phyloP scores from a whole-genome alignment of 352 stramenopile genomes.

The Phytophthora ohioensis region DNA sequence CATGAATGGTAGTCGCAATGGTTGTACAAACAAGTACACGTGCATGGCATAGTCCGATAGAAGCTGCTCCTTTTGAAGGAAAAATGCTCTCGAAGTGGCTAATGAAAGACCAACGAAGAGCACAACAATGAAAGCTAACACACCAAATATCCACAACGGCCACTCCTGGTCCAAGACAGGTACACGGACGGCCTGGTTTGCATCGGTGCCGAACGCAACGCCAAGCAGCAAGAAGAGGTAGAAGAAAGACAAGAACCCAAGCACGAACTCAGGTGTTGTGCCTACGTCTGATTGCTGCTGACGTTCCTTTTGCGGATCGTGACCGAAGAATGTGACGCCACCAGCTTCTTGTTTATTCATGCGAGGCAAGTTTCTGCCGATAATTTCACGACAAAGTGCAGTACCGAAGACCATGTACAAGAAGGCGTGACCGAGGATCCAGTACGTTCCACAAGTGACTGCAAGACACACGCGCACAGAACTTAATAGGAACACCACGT shows the following conservation, averaged over 20 bases:
- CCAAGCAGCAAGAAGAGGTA: constrained; percentile 86
- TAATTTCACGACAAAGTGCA: constrained; percentile 84
- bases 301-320: constrained; percentile 68
- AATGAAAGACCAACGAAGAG: constrained; percentile 79
- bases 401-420: constrained; percentile 85
- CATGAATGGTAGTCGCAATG: constrained; percentile 81
- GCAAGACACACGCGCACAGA: constrained; percentile 75
- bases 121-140: constrained; percentile 85
- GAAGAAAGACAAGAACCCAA: constrained; percentile 87
- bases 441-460: constrained; percentile 73
- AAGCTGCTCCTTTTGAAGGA: constrained; percentile 81
- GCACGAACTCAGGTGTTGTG: constrained; percentile 83
- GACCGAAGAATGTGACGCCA: constrained; percentile 86
- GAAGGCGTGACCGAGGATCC: constrained; percentile 83
- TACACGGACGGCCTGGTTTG: constrained; percentile 57
- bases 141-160: constrained; percentile 89
- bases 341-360: constrained; percentile 88
- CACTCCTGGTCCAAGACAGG: constrained; percentile 71
- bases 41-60: constrained; percentile 80
- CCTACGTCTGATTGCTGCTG: constrained; percentile 73
- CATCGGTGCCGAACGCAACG: constrained; percentile 73
- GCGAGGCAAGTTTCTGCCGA: constrained; percentile 77
- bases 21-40: constrained; percentile 74
- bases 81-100: constrained; percentile 82
- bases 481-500: constrained; percentile 85